Evolutionary conservation across 257 asterid genomes (phyloP).

Genomic region (Pogostemon cablin): DNA sequence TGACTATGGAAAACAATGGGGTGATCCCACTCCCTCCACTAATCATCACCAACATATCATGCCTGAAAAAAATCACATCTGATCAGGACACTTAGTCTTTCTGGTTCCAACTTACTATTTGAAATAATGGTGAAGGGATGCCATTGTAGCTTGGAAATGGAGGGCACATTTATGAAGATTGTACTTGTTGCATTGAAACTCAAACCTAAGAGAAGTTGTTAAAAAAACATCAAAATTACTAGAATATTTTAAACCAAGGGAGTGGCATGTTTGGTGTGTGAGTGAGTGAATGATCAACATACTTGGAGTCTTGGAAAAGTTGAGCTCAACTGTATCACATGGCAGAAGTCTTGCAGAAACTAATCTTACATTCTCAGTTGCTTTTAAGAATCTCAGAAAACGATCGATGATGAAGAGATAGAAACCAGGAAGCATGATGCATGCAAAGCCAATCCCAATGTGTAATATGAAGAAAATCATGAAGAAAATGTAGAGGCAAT

Average conservation of each 20-base stretch:
- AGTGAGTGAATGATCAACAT: background rate
- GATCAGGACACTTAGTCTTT: conserved; percentile 70
- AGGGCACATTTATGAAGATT: conserved; percentile 73
- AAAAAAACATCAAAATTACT: background rate
- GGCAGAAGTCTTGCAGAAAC: conserved; percentile 73
- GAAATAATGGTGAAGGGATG: conserved; percentile 94
- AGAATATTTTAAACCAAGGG: background rate
- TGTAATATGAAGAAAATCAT: conserved; percentile 76
- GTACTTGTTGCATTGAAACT: conserved; percentile 75
- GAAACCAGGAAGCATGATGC: conserved; percentile 92
- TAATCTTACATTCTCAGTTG: conserved; percentile 56
- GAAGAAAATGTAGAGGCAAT: conserved; percentile 82
- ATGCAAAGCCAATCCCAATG: conserved; percentile 76
- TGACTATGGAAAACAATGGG: conserved; percentile 81
- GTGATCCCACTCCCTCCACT: conserved; percentile 99
- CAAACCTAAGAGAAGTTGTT: conserved; percentile 46
- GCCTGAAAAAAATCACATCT: conserved; percentile 79
- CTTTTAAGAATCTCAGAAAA: conserved; percentile 76
- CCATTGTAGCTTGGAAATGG: conserved; percentile 92
- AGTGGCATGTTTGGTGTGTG: background rate
- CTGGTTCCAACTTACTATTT: conserved; percentile 65
- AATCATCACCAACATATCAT: conserved; percentile 79
- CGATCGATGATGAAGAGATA: conserved; percentile 86
- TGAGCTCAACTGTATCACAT: conserved; percentile 71
- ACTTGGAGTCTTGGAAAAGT: conserved; percentile 81